Evolutionary conservation across 306 rosid species (phyloP), one percentile per base, ranked within the genome.

Genomic region (Acmispon strigosus): DNA sequence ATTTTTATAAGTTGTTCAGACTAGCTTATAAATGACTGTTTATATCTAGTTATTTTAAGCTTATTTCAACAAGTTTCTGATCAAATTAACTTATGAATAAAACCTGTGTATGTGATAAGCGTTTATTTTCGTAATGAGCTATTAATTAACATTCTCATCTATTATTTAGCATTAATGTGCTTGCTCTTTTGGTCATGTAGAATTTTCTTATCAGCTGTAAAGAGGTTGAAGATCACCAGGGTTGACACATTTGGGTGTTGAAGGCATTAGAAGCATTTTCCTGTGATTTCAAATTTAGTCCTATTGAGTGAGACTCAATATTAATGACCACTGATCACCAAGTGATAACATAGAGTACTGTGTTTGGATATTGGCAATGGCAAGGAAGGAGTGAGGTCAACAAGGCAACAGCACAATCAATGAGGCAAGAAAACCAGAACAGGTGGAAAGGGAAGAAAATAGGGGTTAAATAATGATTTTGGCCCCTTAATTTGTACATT

Each of bases 151-250:
- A 14, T 47, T 14, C 8, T 56, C 7, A 54, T 50, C 22, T 43
- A 56, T 42, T 59, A 5, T 45, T 32, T 16, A 22, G 48, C 20
- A 72, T 4, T 24, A 24, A 62, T 66, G 45, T 50, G 4, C 22
- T 36, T 41, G 22, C 2, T 60, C 9, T 68, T 60, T 73, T 80
- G 64, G 49, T 39, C 44, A 62, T 64, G 77, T 61, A 87, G 93
- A 79, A 84, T 87, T 89, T 90, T 90, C 76, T 83, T 90, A 66
- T 80, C 90, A 8, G 51, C 85, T 17, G 96, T 76, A 8, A 90
- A 82, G 71, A 87, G 96, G 80, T 72, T 90, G 85, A 90, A 90
- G 88, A 87, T 90, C 79, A 83, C 96, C 32, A 85, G 85, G 78
- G 85, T 86, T 4, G 89, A 82, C 19, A 20, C 90, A 20, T 83